Conservation (phyloP, 805 yeast genomes). For the Torulaspora quercuum region DNA sequence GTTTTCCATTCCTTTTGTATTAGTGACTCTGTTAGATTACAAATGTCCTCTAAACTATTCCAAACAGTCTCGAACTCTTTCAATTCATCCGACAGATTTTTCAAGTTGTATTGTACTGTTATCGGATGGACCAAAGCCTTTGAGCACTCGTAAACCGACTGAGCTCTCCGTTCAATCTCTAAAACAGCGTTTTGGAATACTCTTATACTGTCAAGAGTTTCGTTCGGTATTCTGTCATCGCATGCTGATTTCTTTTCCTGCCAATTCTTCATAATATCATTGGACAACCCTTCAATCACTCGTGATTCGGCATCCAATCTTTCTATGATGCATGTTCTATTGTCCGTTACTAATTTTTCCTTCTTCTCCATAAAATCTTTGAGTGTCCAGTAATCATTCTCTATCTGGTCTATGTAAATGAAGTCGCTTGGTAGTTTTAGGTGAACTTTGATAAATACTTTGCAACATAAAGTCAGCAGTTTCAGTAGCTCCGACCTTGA, state of each 20-base stretch:
- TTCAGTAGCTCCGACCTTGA: slow-evolving; percentile 25
- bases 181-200: slow-evolving; percentile 31
- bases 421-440: slow-evolving; percentile 51
- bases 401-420: slow-evolving; percentile 62
- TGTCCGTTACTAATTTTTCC: slow-evolving; percentile 39
- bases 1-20: slow-evolving; percentile 15
- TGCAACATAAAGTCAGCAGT: slow-evolving; percentile 33
- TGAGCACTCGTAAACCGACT: slow-evolving; percentile 29
- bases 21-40: slow-evolving; percentile 7
- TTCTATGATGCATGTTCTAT: slow-evolving; percentile 42
- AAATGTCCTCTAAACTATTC: slow-evolving; percentile 9
- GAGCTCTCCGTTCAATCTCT: slow-evolving; percentile 24
- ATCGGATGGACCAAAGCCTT: slow-evolving; percentile 37
- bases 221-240: slow-evolving; percentile 40
- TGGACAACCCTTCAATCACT: slow-evolving; percentile 36
- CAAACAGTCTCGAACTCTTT: slow-evolving; percentile 11
- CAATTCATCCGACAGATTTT: slow-evolving; percentile 10
- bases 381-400: slow-evolving; percentile 45
- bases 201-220: slow-evolving; percentile 44
- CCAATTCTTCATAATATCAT: slow-evolving; percentile 47
- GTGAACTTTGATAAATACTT: slow-evolving; percentile 36
- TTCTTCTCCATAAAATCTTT: slow-evolving; percentile 39
- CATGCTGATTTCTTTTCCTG: slow-evolving; percentile 44
- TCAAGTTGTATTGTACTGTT: slow-evolving; percentile 10
- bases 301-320: slow-evolving; percentile 42